Evolutionary conservation across 163 green algal genomes (phyloP).

Genomic region (Scenedesmus sp.): DNA sequence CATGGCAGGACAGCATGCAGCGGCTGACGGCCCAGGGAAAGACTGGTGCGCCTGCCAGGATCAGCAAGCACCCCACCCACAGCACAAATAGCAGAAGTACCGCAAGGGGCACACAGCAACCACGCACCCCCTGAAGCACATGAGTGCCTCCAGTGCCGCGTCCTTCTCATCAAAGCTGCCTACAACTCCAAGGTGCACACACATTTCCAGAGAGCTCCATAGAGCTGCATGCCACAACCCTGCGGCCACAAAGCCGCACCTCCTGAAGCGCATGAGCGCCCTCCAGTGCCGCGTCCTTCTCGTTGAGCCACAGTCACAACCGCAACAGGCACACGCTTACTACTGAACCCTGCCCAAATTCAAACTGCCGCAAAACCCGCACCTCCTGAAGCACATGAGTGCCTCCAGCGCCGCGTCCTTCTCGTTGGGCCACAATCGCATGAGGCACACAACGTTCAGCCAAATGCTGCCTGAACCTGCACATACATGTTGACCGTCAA

Average conservation of each 20-base stretch:
- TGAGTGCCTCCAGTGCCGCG: slow-evolving; percentile 89
- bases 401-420: too few relatives aligned
- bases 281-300: not conserved
- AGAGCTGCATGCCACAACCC: not conserved
- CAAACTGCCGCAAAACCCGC: slow-evolving; percentile 6
- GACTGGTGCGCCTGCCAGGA: too few relatives aligned
- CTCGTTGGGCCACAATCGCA: too few relatives aligned
- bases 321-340: not conserved
- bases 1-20: too few relatives aligned
- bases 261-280: not conserved
- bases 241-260: not conserved
- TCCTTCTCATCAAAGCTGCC: slow-evolving; percentile 83
- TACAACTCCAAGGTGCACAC: not conserved
- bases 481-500: too few relatives aligned
- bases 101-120: too few relatives aligned
- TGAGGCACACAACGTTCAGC: too few relatives aligned
- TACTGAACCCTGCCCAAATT: not conserved
- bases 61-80: too few relatives aligned
- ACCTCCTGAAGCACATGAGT: slow-evolving; percentile 73
- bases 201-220: too few relatives aligned
- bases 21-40: too few relatives aligned
- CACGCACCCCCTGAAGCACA: slow-evolving; percentile 81
- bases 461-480: too few relatives aligned
- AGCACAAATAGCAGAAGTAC: not conserved
- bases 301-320: not conserved